These are phyloP conservation scores for Tillandsia fasciculata DNA, from an alignment of 176 grass and related monocot species.

Conservation along the genomic window DNA sequence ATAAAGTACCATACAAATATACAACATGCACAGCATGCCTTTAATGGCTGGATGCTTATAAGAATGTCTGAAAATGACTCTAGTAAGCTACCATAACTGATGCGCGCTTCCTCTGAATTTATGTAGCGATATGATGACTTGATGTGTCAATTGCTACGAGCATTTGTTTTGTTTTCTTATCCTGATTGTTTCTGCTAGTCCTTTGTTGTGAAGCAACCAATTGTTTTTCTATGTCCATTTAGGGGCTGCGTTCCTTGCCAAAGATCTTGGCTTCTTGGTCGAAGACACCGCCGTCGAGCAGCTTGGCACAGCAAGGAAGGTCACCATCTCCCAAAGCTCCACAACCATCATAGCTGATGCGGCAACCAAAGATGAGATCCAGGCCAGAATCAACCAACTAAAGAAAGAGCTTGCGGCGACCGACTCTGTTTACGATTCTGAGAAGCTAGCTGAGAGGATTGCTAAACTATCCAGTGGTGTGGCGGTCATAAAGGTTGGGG, in stretches of 20 bases:
- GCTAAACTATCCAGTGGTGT: constrained; percentile 62
- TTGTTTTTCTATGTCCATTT: constrained; percentile 3
- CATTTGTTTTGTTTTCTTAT: not conserved
- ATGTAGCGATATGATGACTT: too few species aligned
- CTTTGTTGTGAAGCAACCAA: not conserved
- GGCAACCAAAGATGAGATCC: constrained; percentile 55
- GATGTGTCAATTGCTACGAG: too few species aligned
- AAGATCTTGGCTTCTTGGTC: constrained; percentile 48
- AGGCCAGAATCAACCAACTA: constrained; percentile 40
- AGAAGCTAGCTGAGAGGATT: constrained; percentile 47
- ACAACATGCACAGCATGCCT: too few species aligned
- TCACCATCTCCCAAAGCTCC: constrained; percentile 38
- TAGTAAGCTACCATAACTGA: too few species aligned
- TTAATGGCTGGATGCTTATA: too few species aligned
- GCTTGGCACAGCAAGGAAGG: constrained; percentile 51
- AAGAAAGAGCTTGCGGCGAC: constrained; percentile 54
- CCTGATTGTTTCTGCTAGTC: not conserved
- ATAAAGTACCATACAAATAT: too few species aligned
- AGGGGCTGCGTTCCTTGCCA: constrained; percentile 46
- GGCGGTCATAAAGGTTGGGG: constrained; percentile 64
- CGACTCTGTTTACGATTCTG: constrained; percentile 37
- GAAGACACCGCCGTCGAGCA: constrained; percentile 41
- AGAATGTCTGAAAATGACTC: too few species aligned
- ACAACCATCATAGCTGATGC: constrained; percentile 58
- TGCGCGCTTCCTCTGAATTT: too few species aligned